phyloP scores from a whole-genome alignment of 257 asterid species.

The Fraxinus quadrangulata region DNA sequence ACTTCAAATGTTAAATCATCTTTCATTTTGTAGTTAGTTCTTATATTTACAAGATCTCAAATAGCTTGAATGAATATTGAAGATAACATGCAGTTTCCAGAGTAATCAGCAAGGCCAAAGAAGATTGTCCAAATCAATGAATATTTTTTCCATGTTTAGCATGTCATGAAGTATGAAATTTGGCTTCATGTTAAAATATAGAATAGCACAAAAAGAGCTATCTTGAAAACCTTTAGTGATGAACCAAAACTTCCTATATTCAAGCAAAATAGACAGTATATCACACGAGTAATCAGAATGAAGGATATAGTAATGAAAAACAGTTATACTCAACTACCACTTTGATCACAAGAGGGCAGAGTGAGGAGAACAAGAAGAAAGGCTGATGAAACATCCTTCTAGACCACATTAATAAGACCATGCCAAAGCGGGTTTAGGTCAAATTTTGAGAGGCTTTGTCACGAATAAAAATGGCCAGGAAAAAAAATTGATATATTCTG shows the following conservation, averaged over 20 bases:
- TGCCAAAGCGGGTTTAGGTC: neutral
- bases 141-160: neutral
- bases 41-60: neutral
- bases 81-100: neutral
- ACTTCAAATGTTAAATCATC: constrained; percentile 1
- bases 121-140: neutral
- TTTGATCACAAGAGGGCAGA: neutral
- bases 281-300: neutral
- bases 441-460: neutral
- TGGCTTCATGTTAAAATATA: neutral
- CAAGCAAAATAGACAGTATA: neutral
- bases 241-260: constrained; percentile 1
- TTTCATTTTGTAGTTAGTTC: neutral
- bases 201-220: neutral
- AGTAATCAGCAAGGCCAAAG: constrained; percentile 6
- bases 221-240: neutral
- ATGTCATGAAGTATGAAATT: neutral
- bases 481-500: neutral
- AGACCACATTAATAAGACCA: neutral
- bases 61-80: constrained; percentile 6
- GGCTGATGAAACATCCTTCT: constrained; percentile 5
- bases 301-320: neutral
- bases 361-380: neutral
- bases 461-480: neutral
- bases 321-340: neutral